These are phyloP conservation scores for Malus hybrid DNA, from an alignment of 331 rosid species.

Conservation along the genomic window DNA sequence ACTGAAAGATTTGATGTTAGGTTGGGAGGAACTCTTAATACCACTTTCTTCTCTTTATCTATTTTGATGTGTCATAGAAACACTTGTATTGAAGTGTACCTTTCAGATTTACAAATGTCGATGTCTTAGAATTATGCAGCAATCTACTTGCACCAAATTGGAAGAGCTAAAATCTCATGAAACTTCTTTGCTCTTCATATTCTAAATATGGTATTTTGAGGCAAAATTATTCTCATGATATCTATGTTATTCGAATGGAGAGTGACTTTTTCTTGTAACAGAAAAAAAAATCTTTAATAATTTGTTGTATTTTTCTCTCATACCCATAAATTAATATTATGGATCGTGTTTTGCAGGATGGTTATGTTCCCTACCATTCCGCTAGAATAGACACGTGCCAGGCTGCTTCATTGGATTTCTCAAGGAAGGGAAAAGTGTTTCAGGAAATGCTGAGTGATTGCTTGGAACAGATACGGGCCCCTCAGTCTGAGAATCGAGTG, in stretches of 20 bases:
- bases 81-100: neutral
- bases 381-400: slow-evolving; percentile 90
- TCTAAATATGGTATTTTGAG: neutral
- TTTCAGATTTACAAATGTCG: neutral
- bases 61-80: neutral
- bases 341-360: slow-evolving; percentile 51
- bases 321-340: neutral
- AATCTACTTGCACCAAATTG: neutral
- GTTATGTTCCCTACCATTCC: slow-evolving; percentile 97
- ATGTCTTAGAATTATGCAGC: neutral
- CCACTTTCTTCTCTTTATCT: neutral
- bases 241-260: neutral
- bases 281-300: too few species aligned
- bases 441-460: slow-evolving; percentile 75
- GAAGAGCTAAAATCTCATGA: neutral
- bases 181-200: neutral
- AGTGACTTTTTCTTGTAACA: neutral
- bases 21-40: neutral
- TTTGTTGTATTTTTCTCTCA: neutral
- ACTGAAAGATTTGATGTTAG: neutral
- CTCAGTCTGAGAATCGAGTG: slow-evolving; percentile 49
- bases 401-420: slow-evolving; percentile 70
- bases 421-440: slow-evolving; percentile 66
- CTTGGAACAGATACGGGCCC: slow-evolving; percentile 78
- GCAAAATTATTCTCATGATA: neutral